phyloP scores from a whole-genome alignment of 106 monocot genomes.

The Posidonia australis region DNA sequence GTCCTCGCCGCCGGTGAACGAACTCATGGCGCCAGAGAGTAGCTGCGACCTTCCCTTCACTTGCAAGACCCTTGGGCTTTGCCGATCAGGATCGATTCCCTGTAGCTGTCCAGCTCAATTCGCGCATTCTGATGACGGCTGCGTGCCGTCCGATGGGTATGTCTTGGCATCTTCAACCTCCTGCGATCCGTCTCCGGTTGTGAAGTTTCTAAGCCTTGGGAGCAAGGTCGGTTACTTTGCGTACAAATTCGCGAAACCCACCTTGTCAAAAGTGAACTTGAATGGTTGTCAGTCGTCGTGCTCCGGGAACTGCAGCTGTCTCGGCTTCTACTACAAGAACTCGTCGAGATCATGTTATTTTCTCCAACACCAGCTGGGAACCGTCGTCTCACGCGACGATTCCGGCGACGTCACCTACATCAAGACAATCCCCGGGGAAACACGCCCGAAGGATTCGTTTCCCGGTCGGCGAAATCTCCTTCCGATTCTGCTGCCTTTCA shows the following conservation, averaged over 20 bases:
- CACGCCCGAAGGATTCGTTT: not conserved
- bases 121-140: conserved; percentile 12
- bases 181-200: not conserved
- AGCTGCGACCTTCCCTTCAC: conserved; percentile 52
- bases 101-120: conserved; percentile 55
- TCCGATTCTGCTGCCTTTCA: conserved; percentile 46
- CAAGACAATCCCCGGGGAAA: conserved; percentile 23
- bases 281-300: conserved; percentile 40
- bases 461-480: conserved; percentile 10
- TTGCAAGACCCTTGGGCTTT: conserved; percentile 45
- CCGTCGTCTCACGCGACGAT: conserved; percentile 18
- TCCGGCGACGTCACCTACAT: conserved; percentile 26
- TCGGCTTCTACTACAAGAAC: conserved; percentile 55
- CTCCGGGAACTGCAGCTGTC: conserved; percentile 54
- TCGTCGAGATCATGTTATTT: conserved; percentile 44
- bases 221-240: conserved; percentile 36
- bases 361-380: conserved; percentile 40
- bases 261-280: conserved; percentile 6
- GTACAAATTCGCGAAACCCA: conserved; percentile 33
- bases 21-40: conserved; percentile 38
- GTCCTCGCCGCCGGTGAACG: not conserved
- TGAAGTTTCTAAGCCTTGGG: conserved; percentile 10
- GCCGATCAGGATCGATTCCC: conserved; percentile 18
- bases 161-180: conserved; percentile 12
- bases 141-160: conserved; percentile 44